These are phyloP conservation scores for Cicer pinnatifidum DNA, from an alignment of 306 rosid species.

Conservation along the genomic window DNA sequence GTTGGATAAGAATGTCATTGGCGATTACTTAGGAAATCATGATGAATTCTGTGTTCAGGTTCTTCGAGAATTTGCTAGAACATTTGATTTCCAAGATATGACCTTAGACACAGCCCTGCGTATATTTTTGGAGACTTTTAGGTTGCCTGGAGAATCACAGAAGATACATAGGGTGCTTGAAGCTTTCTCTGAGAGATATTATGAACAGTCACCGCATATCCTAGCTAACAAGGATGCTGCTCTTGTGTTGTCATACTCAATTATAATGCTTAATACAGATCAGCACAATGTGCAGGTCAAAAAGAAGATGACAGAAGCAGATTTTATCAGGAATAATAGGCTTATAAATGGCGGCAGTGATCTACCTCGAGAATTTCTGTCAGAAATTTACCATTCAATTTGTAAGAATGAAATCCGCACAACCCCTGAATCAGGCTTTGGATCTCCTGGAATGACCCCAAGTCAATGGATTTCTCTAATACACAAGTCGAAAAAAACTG, in stretches of 20 bases:
- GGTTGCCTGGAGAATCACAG: slow-evolving; percentile 98
- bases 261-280: slow-evolving; percentile 95
- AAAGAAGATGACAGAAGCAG: slow-evolving; percentile 99
- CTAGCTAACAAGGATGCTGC: slow-evolving; percentile 98
- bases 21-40: slow-evolving; percentile 94
- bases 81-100: slow-evolving; percentile 98
- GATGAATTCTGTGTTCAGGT: slow-evolving; percentile 98
- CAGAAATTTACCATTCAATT: slow-evolving; percentile 87
- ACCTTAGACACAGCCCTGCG: slow-evolving; percentile 95
- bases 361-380: slow-evolving; percentile 87
- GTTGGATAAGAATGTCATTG: slow-evolving; percentile 96
- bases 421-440: slow-evolving; percentile 86
- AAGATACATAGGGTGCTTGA: slow-evolving; percentile 98
- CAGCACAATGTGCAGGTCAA: slow-evolving; percentile 96
- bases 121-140: slow-evolving; percentile 87
- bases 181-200: slow-evolving; percentile 98
- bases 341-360: slow-evolving; percentile 91
- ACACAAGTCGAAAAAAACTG: slow-evolving; percentile 81
- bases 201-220: slow-evolving; percentile 88
- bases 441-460: slow-evolving; percentile 94
- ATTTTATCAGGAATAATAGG: slow-evolving; percentile 87
- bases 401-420: slow-evolving; percentile 96
- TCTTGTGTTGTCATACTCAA: slow-evolving; percentile 81
- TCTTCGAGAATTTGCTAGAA: slow-evolving; percentile 95
- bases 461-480: slow-evolving; percentile 95